A percentile compares a stretch with the other conserved stretches of the same genome.
Conservation (phyloP, 805 yeast genomes). For the Candida succiphila region DNA sequence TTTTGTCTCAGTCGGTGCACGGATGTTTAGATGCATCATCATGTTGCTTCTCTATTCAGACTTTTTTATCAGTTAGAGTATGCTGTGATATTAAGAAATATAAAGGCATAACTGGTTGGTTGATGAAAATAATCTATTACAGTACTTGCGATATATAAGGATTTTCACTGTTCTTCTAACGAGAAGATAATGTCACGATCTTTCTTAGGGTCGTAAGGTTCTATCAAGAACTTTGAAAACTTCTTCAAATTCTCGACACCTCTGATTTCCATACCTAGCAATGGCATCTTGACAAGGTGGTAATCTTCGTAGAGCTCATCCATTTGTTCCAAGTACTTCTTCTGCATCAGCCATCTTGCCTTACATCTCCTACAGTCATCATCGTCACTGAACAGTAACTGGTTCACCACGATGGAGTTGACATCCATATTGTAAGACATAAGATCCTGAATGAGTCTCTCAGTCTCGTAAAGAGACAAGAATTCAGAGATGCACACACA, state of each 20-base stretch:
- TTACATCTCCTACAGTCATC: constrained; percentile 84
- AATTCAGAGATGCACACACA: constrained; percentile 98
- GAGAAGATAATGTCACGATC: constrained; percentile 45
- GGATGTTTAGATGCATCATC: too few species aligned
- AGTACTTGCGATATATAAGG: too few species aligned
- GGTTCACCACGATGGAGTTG: constrained; percentile 92
- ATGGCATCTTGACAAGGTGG: constrained; percentile 92
- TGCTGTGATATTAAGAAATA: too few species aligned
- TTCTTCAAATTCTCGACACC: constrained; percentile 79
- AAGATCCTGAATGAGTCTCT: constrained; percentile 94
- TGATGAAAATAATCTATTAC: too few species aligned
- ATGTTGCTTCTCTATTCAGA: too few species aligned
- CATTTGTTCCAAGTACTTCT: constrained; percentile 90
- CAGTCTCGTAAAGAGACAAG: constrained; percentile 92
- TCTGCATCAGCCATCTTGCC: constrained; percentile 93
- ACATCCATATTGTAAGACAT: constrained; percentile 94
- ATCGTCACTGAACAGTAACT: constrained; percentile 77
- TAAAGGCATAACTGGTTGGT: too few species aligned
- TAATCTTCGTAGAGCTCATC: constrained; percentile 94
- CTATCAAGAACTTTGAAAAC: constrained; percentile 72
- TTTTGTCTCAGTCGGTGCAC: too few species aligned
- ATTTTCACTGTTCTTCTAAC: constrained; percentile 36
- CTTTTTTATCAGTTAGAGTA: too few species aligned
- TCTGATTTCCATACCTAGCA: constrained; percentile 89
- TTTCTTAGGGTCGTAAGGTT: constrained; percentile 65